Conservation (phyloP, 108 stramenopile species). For the Cylindrotheca fusiformis region DNA sequence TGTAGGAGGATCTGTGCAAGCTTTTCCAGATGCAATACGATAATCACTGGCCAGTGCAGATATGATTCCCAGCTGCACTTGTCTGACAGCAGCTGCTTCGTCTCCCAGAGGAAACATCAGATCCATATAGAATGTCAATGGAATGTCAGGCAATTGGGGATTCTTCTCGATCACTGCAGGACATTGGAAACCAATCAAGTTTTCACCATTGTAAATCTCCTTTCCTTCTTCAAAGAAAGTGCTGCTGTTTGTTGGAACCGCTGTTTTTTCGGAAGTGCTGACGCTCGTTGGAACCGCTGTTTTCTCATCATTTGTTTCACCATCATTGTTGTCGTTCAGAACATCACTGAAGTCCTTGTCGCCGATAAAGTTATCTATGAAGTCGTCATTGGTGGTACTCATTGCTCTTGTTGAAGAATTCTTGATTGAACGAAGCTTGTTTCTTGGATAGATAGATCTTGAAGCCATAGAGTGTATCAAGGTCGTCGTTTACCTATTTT, state of each 20-base stretch:
- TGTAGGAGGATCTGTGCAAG: conserved; percentile 17
- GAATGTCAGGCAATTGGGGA: conserved; percentile 11
- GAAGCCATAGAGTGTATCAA: no score
- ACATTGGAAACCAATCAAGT: background rate
- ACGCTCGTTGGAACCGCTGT: no score
- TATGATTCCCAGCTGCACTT: conserved; percentile 4
- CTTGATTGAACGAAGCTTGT: no score
- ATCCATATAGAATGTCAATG: conserved; percentile 30
- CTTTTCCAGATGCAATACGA: conserved; percentile 17
- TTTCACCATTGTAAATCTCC: no score
- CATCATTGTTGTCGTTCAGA: background rate
- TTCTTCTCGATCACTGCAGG: background rate
- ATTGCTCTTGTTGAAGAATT: no score
- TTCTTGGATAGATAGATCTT: no score
- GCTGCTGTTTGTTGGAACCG: background rate
- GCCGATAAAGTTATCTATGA: background rate
- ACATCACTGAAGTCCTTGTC: background rate
- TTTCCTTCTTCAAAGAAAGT: background rate
- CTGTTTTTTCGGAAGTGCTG: no score
- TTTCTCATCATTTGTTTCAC: no score
- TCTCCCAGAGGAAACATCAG: conserved; percentile 15
- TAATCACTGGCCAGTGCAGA: conserved; percentile 8
- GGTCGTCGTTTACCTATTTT: no score
- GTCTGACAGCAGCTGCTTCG: conserved; percentile 1
- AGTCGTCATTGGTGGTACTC: background rate